Evolutionary conservation across 2,329 filamentous ascomycete genomes (phyloP).

Genomic region (Diaporthe citri): DNA sequence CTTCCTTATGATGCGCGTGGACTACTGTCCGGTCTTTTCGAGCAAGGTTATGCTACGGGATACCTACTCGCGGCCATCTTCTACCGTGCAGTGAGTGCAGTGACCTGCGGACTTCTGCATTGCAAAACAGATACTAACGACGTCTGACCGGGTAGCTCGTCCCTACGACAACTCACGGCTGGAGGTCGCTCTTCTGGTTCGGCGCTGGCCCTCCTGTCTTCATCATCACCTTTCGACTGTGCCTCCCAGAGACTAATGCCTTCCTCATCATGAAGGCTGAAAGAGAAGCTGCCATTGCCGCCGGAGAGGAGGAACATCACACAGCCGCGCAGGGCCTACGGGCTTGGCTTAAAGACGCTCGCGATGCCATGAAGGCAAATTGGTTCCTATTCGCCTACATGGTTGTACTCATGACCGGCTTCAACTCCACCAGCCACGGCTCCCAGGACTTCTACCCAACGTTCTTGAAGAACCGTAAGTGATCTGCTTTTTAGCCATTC

Average conservation of each 20-base stretch:
- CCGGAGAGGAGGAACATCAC: conserved; percentile 13
- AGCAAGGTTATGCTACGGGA: conserved; percentile 77
- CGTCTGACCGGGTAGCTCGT: conserved; percentile 60
- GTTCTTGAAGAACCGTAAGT: conserved; percentile 20
- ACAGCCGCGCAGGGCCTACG: conserved; percentile 63
- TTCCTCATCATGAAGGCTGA: conserved; percentile 76
- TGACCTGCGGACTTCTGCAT: rapidly evolving
- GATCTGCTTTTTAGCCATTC: rapidly evolving
- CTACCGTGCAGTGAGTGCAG: conserved; percentile 59
- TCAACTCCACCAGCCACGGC: conserved; percentile 91
- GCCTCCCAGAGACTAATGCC: conserved; percentile 81
- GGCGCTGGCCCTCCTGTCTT: conserved; percentile 83
- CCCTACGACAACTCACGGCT: conserved; percentile 81
- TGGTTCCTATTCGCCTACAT: conserved; percentile 86
- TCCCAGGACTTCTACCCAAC: conserved; percentile 62
- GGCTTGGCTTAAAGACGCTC: conserved; percentile 81
- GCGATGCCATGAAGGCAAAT: conserved; percentile 80
- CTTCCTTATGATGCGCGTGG: conserved; percentile 76
- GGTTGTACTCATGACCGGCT: conserved; percentile 89
- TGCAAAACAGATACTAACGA: not conserved
- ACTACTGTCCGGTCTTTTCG: conserved; percentile 79
- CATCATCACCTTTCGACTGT: conserved; percentile 83
- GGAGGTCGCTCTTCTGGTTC: conserved; percentile 92
- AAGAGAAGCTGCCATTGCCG: conserved; percentile 53
- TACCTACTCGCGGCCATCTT: conserved; percentile 74